Percentiles rank a stretch among this genome's conserved stretches.
phyloP scores from a whole-genome alignment of 2,329 filamentous ascomycete genomes.

The Aureobasidium subglaciale region DNA sequence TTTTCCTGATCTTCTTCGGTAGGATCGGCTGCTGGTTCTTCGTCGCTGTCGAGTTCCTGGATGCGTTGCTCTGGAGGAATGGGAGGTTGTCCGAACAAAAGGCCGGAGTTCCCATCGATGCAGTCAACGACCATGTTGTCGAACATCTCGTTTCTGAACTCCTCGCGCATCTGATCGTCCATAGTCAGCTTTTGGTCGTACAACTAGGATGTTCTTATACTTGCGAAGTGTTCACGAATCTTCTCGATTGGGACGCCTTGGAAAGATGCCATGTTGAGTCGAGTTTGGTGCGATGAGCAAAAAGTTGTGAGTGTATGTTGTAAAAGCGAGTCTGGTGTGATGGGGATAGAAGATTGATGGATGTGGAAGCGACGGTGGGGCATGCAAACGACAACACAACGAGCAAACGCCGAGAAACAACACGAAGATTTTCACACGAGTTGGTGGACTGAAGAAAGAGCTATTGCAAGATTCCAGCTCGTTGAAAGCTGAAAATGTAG shows the following conservation, averaged over 20 bases:
- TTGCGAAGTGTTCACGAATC: not conserved
- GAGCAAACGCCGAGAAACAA: conserved; percentile 7
- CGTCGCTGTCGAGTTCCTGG: conserved; percentile 1
- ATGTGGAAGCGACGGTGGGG: not conserved
- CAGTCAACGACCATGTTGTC: not conserved
- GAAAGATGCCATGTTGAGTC: not conserved
- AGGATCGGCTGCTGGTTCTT: not conserved
- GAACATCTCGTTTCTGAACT: not conserved
- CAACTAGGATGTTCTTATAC: fast-evolving
- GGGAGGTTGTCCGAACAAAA: not conserved
- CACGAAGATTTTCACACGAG: not conserved
- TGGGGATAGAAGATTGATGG: not conserved
- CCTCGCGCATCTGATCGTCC: not conserved
- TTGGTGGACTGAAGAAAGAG: not conserved
- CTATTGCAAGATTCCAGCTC: not conserved
- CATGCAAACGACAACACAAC: conserved; percentile 4
- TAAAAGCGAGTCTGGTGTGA: not conserved
- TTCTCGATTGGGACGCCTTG: not conserved
- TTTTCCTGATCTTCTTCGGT: not conserved
- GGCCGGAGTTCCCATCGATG: not conserved
- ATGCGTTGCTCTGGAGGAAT: not conserved
- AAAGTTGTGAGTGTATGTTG: not conserved
- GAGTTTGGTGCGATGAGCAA: not conserved
- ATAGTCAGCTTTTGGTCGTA: not conserved
- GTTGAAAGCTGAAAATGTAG: no score